Conservation (phyloP, 1,139 yeast genomes). For the Nakaseomyces uthaithaninus region DNA sequence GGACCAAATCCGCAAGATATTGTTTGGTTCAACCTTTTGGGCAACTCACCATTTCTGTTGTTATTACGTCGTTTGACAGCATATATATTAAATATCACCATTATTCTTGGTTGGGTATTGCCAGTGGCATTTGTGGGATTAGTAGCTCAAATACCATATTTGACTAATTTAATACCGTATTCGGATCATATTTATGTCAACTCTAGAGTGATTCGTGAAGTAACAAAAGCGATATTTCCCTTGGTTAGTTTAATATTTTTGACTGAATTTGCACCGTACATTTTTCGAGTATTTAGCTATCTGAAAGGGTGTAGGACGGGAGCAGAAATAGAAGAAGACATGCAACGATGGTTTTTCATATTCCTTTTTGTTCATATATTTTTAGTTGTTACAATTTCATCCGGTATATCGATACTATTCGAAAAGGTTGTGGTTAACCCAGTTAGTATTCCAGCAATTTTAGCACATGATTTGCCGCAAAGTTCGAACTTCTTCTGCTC, state of each 20-base stretch:
- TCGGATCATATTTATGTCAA: slow-evolving; percentile 43
- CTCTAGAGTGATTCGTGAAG: slow-evolving; percentile 47
- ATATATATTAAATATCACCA: slow-evolving; percentile 37
- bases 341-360: slow-evolving; percentile 61
- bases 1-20: slow-evolving; percentile 52
- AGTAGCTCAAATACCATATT: slow-evolving; percentile 54
- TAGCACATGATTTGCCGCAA: slow-evolving; percentile 71
- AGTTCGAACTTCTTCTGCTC: slow-evolving; percentile 78
- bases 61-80: slow-evolving; percentile 38
- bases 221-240: slow-evolving; percentile 52
- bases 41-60: slow-evolving; percentile 33
- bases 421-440: slow-evolving; percentile 64
- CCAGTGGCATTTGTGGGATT: slow-evolving; percentile 69
- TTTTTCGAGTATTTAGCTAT: slow-evolving; percentile 43
- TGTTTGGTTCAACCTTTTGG: slow-evolving; percentile 47
- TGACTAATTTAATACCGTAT: slow-evolving; percentile 48
- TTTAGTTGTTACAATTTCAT: slow-evolving; percentile 74
- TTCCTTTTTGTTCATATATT: slow-evolving; percentile 77
- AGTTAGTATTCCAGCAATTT: slow-evolving; percentile 56
- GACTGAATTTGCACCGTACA: slow-evolving; percentile 46
- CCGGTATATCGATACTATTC: slow-evolving; percentile 63
- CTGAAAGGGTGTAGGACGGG: slow-evolving; percentile 49
- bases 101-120: slow-evolving; percentile 54
- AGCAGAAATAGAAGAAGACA: slow-evolving; percentile 47
- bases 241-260: slow-evolving; percentile 50